Base-by-base conservation (phyloP, 257 asterid species). In the Solanum lycopersicoides region DNA sequence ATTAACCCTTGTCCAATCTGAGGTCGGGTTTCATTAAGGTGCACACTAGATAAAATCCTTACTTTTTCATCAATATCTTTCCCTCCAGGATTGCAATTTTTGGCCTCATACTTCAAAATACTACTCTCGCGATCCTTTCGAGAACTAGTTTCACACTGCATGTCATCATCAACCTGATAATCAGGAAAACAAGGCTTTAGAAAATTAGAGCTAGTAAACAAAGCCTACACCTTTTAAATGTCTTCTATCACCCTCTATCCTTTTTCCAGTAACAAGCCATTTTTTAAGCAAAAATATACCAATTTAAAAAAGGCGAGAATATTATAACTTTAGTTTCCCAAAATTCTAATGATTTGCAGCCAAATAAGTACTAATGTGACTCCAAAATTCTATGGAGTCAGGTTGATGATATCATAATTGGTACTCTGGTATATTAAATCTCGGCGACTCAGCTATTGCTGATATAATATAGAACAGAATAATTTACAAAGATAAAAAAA, bases 1-100 rank as follows among this genome's bases (percentile, higher is more conserved):
- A 95, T 93, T 92, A 95, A 89, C 83, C 94, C 92, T 32, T 91
- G 95, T 71, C 91, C 91, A 30, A 94, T 89, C 83, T 50, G 86
- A 88, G 89, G 89, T 83, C 86, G 89, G 39, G 21, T 76, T 87
- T 92, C 98, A 89, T 86, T 91, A 25, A 18, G 35, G 87, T 93
- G 95, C 76, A 91, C 87, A 63, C 89, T 76, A 82, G 90, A 88
- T 85, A 95, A 88, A 39, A 88, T 87, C 65, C 85, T 88, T 25
- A 76, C 23, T 41, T 89, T 87, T 75, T 89, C 95, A 87, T 89
- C 90, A 50, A 86, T 12, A 65, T 39, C 86, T 35, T 83, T 71
- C 87, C 88, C 91, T 60, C 88, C 88, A 45, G 73, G 30, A 30
- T 90, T 68, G 68, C 50, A 35, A 87, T 41, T 35, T 76, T 68